phyloP scores from a whole-genome alignment of 2,329 filamentous ascomycete species.

The Sporothrix luriei region DNA sequence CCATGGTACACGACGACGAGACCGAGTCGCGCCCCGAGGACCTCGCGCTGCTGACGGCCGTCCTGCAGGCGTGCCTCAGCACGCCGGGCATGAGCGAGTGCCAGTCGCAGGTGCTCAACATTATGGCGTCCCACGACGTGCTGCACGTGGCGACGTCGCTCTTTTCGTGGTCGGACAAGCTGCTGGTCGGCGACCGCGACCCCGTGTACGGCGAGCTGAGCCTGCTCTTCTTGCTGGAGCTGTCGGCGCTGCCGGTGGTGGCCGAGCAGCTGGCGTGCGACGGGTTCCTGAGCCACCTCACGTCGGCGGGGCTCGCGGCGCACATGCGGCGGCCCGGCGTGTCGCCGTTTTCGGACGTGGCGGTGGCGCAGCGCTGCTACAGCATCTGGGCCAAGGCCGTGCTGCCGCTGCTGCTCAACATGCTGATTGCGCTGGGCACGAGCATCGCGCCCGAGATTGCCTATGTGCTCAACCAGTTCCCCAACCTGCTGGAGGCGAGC shows the following conservation, averaged over 20 bases:
- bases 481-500: constrained; percentile 72
- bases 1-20: constrained; percentile 76
- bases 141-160: constrained; percentile 81
- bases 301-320: constrained; percentile 75
- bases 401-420: constrained; percentile 83
- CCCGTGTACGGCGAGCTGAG: constrained; percentile 93
- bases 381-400: constrained; percentile 88
- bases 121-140: constrained; percentile 70
- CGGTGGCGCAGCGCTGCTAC: constrained; percentile 73
- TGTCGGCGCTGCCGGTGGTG: constrained; percentile 77
- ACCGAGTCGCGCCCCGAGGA: constrained; percentile 71
- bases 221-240: constrained; percentile 81
- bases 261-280: constrained; percentile 91
- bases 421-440: constrained; percentile 77
- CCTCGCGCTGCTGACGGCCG: constrained; percentile 81
- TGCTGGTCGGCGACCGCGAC: constrained; percentile 67
- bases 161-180: constrained; percentile 89
- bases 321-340: constrained; percentile 72
- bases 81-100: constrained; percentile 75
- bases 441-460: constrained; percentile 83
- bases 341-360: constrained; percentile 75
- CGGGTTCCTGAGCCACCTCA: constrained; percentile 76
- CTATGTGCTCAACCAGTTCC: constrained; percentile 87
- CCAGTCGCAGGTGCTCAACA: constrained; percentile 70
- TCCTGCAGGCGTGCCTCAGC: constrained; percentile 80